A percentile compares a stretch with the other conserved stretches of the same genome.
Conservation (phyloP, 768 basidiomycete species). For the Tricholoma hemisulphureum region DNA sequence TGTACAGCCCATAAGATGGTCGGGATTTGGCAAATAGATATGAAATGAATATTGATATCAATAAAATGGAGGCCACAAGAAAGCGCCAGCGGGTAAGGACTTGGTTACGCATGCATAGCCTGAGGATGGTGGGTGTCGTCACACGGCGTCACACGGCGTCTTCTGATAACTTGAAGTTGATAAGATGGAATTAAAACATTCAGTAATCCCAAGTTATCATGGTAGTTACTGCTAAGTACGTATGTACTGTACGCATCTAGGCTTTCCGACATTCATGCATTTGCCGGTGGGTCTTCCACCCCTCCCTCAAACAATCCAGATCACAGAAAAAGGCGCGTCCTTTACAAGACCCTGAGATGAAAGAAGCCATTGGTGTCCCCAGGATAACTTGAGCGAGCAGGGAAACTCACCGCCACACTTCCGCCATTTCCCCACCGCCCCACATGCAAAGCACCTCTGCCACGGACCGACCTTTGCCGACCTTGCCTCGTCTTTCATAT, state of each 20-base stretch:
- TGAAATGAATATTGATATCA: constrained; percentile 18
- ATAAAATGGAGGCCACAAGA: constrained; percentile 11
- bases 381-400: background rate
- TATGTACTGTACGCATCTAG: background rate
- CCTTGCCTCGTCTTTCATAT: constrained; percentile 34
- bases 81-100: constrained; percentile 17
- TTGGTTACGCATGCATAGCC: constrained; percentile 18
- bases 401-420: constrained; percentile 35
- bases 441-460: constrained; percentile 38
- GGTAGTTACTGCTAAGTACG: no score
- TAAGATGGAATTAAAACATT: background rate
- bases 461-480: constrained; percentile 36
- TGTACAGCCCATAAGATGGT: constrained; percentile 42
- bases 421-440: constrained; percentile 33
- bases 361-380: background rate
- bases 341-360: constrained; percentile 23
- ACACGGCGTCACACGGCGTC: background rate
- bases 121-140: background rate
- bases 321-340: constrained; percentile 29
- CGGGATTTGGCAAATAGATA: constrained; percentile 35
- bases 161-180: background rate
- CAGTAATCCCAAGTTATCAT: no score
- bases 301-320: constrained; percentile 22
- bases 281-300: constrained; percentile 29
- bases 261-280: constrained; percentile 21